Base-by-base conservation (phyloP, 1,139 yeast genomes). In the Sugiyamaella paludigena region DNA sequence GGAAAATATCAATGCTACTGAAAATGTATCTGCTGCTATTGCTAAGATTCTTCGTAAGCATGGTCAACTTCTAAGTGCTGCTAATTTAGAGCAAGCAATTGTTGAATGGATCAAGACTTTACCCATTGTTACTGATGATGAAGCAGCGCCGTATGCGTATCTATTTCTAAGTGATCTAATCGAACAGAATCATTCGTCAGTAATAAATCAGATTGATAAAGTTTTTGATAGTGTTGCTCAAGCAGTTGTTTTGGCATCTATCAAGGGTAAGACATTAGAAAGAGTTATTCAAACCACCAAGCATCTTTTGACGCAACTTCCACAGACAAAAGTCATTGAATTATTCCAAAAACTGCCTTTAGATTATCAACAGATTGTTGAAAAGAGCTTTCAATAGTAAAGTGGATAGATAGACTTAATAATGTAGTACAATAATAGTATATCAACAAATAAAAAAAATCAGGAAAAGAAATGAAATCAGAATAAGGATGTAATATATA, bases 71-170 rank as follows among this genome's bases (percentile, higher is more conserved):
- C 74, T 87, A 36, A 68, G 69, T 10, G 59, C 56, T 2, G 84
- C 87, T 36, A 79, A 82, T 62, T 70, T 82, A 53, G 81, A 84
- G 58, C 74, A 77, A 27, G 78, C 86, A 16, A 72, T 87, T 47
- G 77, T 75, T 33, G 85, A 80, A 56, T 92, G 98, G 98, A 73
- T 92, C 49, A 77, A 78, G 54, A 78, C 89, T 11, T 77, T 92
- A 59, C 98, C 98, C 28, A 78, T 91, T 41, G 70, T 83, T 15
- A 84, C 83, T 59, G 97, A 92, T 67, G 87, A 83, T 39, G 94
- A 87, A 59, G 95, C 95, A 7, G 97, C 98, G 1, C 83, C 89
- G n/a, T 87, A 76, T 67, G 83, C 89, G 26, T 92, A 88, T 69
- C 74, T 78, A 57, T 91, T 88, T 66, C 75, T 92, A 61, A 73